phyloP scores from a whole-genome alignment of 169 alveolate genomes.

The Blepharisma undulans region DNA sequence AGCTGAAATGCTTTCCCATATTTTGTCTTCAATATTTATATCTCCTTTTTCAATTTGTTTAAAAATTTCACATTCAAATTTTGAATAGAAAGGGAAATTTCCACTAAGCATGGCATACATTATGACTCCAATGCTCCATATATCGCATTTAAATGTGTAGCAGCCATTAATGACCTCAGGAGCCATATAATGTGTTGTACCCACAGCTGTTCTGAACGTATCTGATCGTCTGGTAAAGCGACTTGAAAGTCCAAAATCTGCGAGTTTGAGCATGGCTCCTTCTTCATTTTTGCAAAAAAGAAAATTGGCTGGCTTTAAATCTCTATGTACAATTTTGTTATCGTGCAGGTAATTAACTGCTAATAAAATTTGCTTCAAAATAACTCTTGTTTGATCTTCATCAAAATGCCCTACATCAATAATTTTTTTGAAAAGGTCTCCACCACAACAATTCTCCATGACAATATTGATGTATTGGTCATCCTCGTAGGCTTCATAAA shows the following conservation, averaged over 20 bases:
- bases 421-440: conserved; percentile 75
- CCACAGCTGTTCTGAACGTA: conserved; percentile 40
- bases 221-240: conserved; percentile 67
- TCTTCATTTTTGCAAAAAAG: conserved; percentile 60
- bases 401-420: conserved; percentile 46
- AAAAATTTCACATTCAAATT: conserved; percentile 48
- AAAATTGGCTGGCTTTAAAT: conserved; percentile 85
- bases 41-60: conserved; percentile 18
- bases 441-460: conserved; percentile 75
- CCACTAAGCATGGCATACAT: conserved; percentile 68
- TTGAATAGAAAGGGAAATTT: conserved; percentile 72
- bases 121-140: conserved; percentile 81
- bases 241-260: conserved; percentile 86
- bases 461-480: conserved; percentile 71
- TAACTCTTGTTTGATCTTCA: conserved; percentile 77
- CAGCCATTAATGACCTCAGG: conserved; percentile 77
- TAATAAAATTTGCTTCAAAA: conserved; percentile 75
- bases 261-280: conserved; percentile 69
- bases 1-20: conserved; percentile 17
- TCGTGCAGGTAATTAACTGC: conserved; percentile 82
- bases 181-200: conserved; percentile 82
- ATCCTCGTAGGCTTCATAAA: conserved; percentile 64
- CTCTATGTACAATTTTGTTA: conserved; percentile 85
- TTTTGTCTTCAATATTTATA: not conserved
- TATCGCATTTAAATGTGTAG: conserved; percentile 73